phyloP scores from a whole-genome alignment of 768 basidiomycete genomes.

The Kwoniella sp. region DNA sequence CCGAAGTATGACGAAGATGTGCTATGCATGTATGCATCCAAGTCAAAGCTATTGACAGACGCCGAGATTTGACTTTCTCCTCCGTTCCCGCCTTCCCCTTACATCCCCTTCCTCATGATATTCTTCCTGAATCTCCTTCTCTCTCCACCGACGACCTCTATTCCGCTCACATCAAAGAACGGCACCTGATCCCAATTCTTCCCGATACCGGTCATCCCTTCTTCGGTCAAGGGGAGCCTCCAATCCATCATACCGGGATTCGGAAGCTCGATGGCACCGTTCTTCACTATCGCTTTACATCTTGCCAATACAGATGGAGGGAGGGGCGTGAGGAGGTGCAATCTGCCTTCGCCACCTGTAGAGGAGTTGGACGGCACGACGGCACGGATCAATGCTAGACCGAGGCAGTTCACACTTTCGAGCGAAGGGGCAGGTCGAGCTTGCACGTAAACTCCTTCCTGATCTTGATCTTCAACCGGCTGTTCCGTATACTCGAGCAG shows the following conservation, averaged over 20 bases:
- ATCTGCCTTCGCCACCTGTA: constrained; percentile 20
- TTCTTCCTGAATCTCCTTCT: constrained; percentile 76
- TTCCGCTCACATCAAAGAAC: constrained; percentile 77
- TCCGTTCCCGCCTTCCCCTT: too few species aligned
- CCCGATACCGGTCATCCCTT: constrained; percentile 60
- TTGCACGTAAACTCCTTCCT: constrained; percentile 66
- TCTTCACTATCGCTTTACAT: constrained; percentile 64
- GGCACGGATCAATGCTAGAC: constrained; percentile 74
- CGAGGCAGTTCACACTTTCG: constrained; percentile 66
- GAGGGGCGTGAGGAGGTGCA: constrained; percentile 83
- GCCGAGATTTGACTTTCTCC: too few species aligned
- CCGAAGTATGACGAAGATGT: too few species aligned
- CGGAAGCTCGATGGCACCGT: constrained; percentile 82
- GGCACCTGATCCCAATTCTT: constrained; percentile 66
- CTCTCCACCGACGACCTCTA: constrained; percentile 72
- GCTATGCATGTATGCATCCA: too few species aligned
- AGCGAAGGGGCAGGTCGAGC: constrained; percentile 64
- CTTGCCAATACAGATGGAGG: constrained; percentile 60
- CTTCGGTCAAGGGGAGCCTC: constrained; percentile 55
- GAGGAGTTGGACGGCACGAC: constrained; percentile 14
- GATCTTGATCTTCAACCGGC: constrained; percentile 11
- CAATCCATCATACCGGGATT: constrained; percentile 85
- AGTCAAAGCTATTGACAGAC: too few species aligned
- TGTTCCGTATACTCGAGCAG: constrained; percentile 60
- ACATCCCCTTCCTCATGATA: constrained; percentile 72